Conservation (phyloP, 257 asterid species). For the Plantago ovata region DNA sequence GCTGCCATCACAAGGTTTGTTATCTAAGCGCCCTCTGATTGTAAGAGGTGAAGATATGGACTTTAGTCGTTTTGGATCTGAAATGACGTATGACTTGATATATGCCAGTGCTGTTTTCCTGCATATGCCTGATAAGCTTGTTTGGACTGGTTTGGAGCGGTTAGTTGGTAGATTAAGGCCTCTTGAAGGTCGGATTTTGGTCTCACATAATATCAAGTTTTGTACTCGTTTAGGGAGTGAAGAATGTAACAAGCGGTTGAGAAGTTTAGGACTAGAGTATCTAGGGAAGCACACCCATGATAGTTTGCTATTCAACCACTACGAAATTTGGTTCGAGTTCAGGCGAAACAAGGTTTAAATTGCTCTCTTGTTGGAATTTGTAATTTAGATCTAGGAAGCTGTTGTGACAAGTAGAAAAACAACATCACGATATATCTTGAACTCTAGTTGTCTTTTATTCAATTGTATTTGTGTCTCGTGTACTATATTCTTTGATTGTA, state of each 20-base stretch:
- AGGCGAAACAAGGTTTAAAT: constrained; percentile 50
- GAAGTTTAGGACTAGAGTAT: constrained; percentile 60
- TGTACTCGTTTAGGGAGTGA: constrained; percentile 90
- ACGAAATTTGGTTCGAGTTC: constrained; percentile 88
- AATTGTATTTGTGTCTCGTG: no score
- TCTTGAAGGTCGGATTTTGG: constrained; percentile 70
- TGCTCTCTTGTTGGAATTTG: not conserved
- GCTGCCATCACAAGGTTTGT: constrained; percentile 88
- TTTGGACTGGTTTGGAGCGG: constrained; percentile 82
- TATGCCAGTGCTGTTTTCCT: constrained; percentile 94
- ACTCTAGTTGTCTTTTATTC: no score
- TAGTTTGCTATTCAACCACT: constrained; percentile 88
- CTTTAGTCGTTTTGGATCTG: constrained; percentile 61
- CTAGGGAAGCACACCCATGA: constrained; percentile 74
- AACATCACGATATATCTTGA: no score
- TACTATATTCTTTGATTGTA: no score
- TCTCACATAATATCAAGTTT: constrained; percentile 89
- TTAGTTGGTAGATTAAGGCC: constrained; percentile 58
- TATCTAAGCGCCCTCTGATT: constrained; percentile 72
- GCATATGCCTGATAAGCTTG: constrained; percentile 87
- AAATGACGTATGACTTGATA: constrained; percentile 52
- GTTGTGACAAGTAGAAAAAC: not conserved
- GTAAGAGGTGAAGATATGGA: constrained; percentile 92
- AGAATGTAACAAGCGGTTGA: constrained; percentile 71
- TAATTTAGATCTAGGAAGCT: constrained; percentile 13